These are phyloP conservation scores for Neonectria magnoliae DNA, from an alignment of 2,329 filamentous ascomycete species.

Conservation along the genomic window DNA sequence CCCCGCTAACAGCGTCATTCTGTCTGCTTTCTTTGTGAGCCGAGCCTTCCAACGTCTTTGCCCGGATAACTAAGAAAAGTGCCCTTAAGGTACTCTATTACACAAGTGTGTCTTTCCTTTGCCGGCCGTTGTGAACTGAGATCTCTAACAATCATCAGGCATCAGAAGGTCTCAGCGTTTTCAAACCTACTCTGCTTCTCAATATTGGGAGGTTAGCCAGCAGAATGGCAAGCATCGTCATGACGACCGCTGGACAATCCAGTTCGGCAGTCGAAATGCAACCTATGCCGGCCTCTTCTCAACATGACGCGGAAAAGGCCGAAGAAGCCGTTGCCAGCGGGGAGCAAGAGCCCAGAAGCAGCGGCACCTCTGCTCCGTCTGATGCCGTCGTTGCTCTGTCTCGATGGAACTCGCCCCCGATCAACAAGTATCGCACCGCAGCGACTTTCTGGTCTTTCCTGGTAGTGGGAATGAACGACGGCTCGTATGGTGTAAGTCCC, in stretches of 20 bases:
- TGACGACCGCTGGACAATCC: background rate
- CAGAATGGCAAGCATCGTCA: background rate
- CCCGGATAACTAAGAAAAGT: background rate
- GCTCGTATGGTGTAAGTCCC: background rate
- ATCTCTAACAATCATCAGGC: background rate
- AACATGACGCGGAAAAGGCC: conserved; percentile 1
- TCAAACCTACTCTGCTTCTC: background rate
- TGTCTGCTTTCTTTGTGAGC: background rate
- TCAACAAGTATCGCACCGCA: background rate
- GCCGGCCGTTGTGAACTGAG: background rate
- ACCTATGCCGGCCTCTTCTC: background rate
- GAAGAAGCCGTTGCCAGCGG: background rate
- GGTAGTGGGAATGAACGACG: conserved; percentile 1
- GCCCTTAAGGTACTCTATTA: background rate
- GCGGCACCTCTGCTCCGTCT: background rate
- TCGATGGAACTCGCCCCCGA: conserved; percentile 3
- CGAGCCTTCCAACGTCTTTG: background rate
- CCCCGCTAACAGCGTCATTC: background rate
- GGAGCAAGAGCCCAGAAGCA: background rate
- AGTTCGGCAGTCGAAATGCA: conserved; percentile 1
- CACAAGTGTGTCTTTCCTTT: background rate
- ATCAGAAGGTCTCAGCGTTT: background rate
- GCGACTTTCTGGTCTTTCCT: conserved; percentile 9
- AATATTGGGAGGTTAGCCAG: background rate
- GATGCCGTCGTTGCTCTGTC: conserved; percentile 1